phyloP scores from a whole-genome alignment of 306 rosid genomes.

The Styphnolobium japonicum region DNA sequence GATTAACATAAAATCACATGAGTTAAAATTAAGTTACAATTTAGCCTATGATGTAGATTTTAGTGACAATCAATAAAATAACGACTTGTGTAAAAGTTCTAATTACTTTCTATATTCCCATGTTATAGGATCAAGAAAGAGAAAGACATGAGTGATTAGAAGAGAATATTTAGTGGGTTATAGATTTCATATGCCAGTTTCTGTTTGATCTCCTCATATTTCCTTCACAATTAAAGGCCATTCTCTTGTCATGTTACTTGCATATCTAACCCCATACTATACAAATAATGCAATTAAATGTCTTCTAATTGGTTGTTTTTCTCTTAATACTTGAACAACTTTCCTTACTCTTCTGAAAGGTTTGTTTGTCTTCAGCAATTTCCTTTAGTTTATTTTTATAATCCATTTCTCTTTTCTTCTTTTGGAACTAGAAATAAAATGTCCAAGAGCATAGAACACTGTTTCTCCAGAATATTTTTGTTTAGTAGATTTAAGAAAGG shows the following conservation, averaged over 20 bases:
- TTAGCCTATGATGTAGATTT: neutral
- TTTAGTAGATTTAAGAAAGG: neutral
- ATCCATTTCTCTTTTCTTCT: neutral
- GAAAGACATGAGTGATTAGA: neutral
- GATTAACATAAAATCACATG: slow-evolving; percentile 10
- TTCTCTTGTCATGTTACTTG: neutral
- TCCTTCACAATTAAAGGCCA: neutral
- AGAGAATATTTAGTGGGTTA: neutral
- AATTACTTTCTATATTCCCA: neutral
- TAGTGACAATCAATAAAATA: slow-evolving; percentile 3
- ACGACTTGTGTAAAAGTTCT: neutral
- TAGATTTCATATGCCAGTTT: neutral
- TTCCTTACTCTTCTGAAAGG: neutral
- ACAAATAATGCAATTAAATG: slow-evolving; percentile 1
- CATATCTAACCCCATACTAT: neutral
- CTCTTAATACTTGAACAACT: neutral
- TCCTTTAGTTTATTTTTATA: neutral
- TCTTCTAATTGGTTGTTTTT: neutral
- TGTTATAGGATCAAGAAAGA: neutral
- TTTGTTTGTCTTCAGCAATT: neutral
- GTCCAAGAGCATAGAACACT: neutral
- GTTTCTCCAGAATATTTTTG: neutral
- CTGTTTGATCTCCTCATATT: neutral
- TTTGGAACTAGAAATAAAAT: slow-evolving; percentile 3
- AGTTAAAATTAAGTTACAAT: neutral